Base-by-base conservation (phyloP, 202 grass and related monocot genomes). In the Hordeum pubiflorum region DNA sequence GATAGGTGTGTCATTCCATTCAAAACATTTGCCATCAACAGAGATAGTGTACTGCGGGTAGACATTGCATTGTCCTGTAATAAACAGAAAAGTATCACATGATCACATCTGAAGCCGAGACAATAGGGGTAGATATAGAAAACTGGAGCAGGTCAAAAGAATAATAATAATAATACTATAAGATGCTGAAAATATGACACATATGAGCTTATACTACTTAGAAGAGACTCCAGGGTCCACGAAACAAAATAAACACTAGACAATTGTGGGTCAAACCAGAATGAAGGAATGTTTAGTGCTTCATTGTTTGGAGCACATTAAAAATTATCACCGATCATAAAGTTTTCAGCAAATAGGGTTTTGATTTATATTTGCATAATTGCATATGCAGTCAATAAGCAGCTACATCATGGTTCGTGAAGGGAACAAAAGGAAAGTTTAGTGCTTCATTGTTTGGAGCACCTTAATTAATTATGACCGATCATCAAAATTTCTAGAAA, bases 1-100 rank as follows among this genome's bases (percentile, higher is more conserved):
- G 88, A 88, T 40, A 95, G 80, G 85, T 95, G 88, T 32, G 95
- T 93, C 90, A 94, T 93, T 68, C 88, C 95, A 85, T 94, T 93
- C 31, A 95, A 80, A 79, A 94, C 91, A 87, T 94, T 91, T 11
- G 92, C 90, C 90, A 98, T 91, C 78, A 98, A 66, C 18, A 93
- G 59, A 85, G 86, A 82, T 44, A 98, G 84, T 63, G 87, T 88
- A 10, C 86, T 86, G 9, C 87, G 52, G 0, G 61, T 86, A 63
- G 87, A 89, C 75, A 89, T 86, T 63, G 75, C 75, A 21, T 89
- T 89, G 27, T 89, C 87, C 87, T 93, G 82, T 41, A 73, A 81
- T 58, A 50, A 83, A 79, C 15, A 52, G 59, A 40, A 23, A 50
- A 7, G 10, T 39, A 68, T 72, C n/a, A 81, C 33, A 61, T 73